Percentiles rank a stretch among this genome's conserved stretches.
Evolutionary conservation across 2,329 filamentous ascomycete species (phyloP).

Genomic region (Pestalotiopsis sp.): DNA sequence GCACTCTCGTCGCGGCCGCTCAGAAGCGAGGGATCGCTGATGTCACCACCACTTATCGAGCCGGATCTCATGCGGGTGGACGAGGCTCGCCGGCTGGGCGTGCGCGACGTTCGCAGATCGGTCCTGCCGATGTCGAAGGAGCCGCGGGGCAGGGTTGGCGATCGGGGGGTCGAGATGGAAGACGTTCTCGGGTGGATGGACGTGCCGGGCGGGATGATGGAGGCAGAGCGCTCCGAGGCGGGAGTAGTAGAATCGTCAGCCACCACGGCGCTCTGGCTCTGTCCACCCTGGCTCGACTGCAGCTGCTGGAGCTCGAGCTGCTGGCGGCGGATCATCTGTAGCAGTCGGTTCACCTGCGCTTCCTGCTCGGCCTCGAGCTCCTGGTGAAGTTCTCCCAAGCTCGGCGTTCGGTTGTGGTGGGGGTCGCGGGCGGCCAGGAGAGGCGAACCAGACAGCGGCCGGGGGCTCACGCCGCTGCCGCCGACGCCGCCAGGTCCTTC

Average conservation of each 20-base stretch:
- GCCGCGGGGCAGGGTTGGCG: constrained; percentile 52
- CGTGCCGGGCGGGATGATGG: constrained; percentile 36
- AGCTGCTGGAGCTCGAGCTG: constrained; percentile 70
- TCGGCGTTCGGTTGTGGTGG: constrained; percentile 68
- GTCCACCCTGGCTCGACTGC: constrained; percentile 44
- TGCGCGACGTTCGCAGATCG: constrained; percentile 60
- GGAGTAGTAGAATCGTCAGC: constrained; percentile 54
- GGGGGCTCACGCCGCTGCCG: constrained; percentile 34
- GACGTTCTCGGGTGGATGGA: constrained; percentile 34
- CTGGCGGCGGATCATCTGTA: constrained; percentile 76
- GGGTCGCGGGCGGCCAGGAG: constrained; percentile 49
- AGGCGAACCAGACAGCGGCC: constrained; percentile 50
- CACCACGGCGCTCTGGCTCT: constrained; percentile 43
- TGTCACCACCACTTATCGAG: constrained; percentile 60
- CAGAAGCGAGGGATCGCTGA: constrained; percentile 59
- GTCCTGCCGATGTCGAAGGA: constrained; percentile 62
- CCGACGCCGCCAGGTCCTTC: constrained; percentile 40
- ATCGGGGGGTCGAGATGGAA: constrained; percentile 52
- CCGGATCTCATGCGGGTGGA: constrained; percentile 59
- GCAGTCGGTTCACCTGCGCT: constrained; percentile 76
- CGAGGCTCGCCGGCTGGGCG: constrained; percentile 56
- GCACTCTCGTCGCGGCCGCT: constrained; percentile 73
- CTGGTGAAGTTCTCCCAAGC: constrained; percentile 76
- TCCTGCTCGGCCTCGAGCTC: constrained; percentile 81
- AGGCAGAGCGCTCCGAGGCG: constrained; percentile 45